Conservation (phyloP, 495 filamentous ascomycete genomes). For the Aspergillus nanangensis region DNA sequence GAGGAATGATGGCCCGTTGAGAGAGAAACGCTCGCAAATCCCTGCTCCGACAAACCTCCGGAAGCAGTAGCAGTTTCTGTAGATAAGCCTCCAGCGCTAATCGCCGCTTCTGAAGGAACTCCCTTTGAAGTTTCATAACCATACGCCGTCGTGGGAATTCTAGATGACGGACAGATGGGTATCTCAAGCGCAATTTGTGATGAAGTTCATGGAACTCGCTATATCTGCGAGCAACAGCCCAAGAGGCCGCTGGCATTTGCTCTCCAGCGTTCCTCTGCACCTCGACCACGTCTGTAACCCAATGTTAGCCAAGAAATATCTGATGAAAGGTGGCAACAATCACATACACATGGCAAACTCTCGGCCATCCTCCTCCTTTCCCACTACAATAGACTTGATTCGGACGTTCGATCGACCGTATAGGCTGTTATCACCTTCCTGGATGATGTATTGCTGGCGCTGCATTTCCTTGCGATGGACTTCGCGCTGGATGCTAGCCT, state of each 20-base stretch:
- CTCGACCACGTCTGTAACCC: conserved; percentile 67
- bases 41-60: conserved; percentile 89
- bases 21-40: conserved; percentile 93
- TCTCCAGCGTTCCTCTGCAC: conserved; percentile 86
- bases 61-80: conserved; percentile 73
- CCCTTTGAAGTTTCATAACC: conserved; percentile 93
- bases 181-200: conserved; percentile 76
- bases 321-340: not conserved
- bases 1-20: conserved; percentile 70
- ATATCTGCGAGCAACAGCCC: conserved; percentile 78
- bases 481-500: conserved; percentile 85
- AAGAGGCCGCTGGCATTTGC: conserved; percentile 79
- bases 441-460: conserved; percentile 92
- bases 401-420: conserved; percentile 85
- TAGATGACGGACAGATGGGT: conserved; percentile 79
- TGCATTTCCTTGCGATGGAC: conserved; percentile 93
- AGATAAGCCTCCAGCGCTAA: conserved; percentile 82
- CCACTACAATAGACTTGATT: conserved; percentile 90
- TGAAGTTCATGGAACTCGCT: conserved; percentile 97
- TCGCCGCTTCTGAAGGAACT: conserved; percentile 88
- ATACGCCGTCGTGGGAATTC: conserved; percentile 90
- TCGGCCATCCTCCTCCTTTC: conserved; percentile 84
- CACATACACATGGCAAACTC: conserved; percentile 81
- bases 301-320: conserved; percentile 4
- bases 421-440: conserved; percentile 96